phyloP scores from a whole-genome alignment of 306 rosid genomes.

The Myrica gale region DNA sequence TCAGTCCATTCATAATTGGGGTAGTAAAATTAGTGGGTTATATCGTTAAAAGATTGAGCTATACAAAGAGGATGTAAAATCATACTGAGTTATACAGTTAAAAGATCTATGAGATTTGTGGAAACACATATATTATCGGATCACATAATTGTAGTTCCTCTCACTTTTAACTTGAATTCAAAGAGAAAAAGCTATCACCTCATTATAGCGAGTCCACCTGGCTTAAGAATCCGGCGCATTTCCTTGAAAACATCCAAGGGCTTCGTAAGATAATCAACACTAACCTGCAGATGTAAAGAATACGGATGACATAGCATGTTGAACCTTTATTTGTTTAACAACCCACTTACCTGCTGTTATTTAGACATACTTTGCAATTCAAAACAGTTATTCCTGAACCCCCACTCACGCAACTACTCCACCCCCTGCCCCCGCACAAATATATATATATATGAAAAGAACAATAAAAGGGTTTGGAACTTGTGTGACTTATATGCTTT shows the following conservation, averaged over 20 bases:
- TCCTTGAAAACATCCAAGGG: constrained; percentile 73
- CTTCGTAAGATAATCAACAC: constrained; percentile 76
- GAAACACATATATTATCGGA: background rate
- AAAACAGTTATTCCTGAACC: background rate
- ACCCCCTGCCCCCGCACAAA: background rate
- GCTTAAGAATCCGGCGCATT: constrained; percentile 68
- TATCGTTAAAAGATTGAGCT: background rate
- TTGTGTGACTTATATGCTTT: background rate
- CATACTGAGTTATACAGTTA: background rate
- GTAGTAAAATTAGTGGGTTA: background rate
- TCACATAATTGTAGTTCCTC: background rate
- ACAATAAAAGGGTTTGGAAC: background rate
- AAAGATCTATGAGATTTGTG: background rate
- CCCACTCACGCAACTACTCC: too few species aligned
- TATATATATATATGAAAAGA: too few species aligned
- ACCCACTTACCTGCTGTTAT: constrained; percentile 6
- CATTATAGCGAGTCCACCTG: constrained; percentile 74
- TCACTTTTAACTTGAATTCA: background rate
- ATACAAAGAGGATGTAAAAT: background rate
- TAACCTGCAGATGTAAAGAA: constrained; percentile 53
- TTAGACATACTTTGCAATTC: constrained; percentile 2
- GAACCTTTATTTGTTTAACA: background rate
- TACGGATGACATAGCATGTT: constrained; percentile 13
- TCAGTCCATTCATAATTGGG: background rate
- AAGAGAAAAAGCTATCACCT: constrained; percentile 46